Conservation (phyloP, 2,329 filamentous ascomycete genomes). For the Aspergillus sp. region DNA sequence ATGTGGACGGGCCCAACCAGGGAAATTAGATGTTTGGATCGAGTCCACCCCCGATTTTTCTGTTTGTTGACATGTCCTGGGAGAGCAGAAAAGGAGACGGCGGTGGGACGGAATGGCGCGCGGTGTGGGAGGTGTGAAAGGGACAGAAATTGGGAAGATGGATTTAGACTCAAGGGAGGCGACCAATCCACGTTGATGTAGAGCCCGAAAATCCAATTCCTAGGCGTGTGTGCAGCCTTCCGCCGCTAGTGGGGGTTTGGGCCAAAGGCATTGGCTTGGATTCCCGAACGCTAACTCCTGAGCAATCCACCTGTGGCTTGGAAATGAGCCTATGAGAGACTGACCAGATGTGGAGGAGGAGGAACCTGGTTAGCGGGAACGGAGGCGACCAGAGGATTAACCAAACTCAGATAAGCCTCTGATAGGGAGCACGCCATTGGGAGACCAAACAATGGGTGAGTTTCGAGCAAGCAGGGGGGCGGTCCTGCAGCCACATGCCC, state of each 20-base stretch:
- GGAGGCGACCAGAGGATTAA: neutral
- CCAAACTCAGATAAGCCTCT: neutral
- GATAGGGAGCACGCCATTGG: constrained; percentile 4
- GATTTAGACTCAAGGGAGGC: too few species aligned
- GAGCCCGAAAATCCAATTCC: neutral
- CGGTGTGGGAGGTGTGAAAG: neutral
- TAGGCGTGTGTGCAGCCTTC: neutral
- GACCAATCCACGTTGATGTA: neutral
- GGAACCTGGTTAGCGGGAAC: neutral
- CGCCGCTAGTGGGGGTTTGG: constrained; percentile 2
- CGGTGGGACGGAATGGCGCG: neutral
- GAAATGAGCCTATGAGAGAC: neutral
- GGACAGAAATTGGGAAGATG: neutral
- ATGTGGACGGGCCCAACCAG: neutral
- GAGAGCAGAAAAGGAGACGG: neutral
- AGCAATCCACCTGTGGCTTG: constrained; percentile 5
- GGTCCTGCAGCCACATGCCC: constrained; percentile 12
- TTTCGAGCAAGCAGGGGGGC: constrained; percentile 3
- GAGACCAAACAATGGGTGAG: neutral
- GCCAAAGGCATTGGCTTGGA: neutral
- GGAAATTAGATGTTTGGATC: neutral
- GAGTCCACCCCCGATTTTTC: neutral
- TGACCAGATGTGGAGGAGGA: too few species aligned
- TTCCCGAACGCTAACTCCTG: constrained; percentile 2
- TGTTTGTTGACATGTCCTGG: neutral